Conservation (phyloP, 495 filamentous ascomycete species). For the Lophiostoma macrostomum region DNA sequence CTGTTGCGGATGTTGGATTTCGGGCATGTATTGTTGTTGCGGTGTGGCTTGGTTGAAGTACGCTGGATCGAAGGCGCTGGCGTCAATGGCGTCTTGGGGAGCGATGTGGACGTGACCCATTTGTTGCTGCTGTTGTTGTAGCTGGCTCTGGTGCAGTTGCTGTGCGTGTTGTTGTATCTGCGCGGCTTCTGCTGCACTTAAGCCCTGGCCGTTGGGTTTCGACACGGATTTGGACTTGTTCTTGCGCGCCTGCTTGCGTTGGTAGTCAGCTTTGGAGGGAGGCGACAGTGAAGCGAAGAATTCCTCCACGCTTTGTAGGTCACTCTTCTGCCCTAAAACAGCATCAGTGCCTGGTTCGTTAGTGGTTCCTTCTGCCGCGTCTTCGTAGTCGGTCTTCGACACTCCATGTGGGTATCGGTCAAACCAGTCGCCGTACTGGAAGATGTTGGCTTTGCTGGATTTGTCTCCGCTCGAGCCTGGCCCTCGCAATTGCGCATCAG, state of each 20-base stretch:
- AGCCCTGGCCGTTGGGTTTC: conserved; percentile 14
- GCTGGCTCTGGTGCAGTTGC: conserved; percentile 28
- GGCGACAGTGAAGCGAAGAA: conserved; percentile 85
- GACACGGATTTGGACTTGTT: conserved; percentile 31
- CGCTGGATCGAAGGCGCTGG: conserved; percentile 25
- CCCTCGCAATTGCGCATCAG: conserved; percentile 61
- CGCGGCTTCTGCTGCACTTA: not conserved
- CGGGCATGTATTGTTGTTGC: conserved; percentile 14
- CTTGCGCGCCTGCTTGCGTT: conserved; percentile 44
- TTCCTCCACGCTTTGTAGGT: conserved; percentile 90
- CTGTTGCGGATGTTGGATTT: conserved; percentile 23
- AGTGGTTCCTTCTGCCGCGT: conserved; percentile 60
- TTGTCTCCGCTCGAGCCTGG: conserved; percentile 11
- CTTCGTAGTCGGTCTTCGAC: conserved; percentile 76
- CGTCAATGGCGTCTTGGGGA: conserved; percentile 21
- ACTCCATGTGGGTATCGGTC: conserved; percentile 92
- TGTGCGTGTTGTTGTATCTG: conserved; percentile 30
- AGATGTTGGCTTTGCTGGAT: conserved; percentile 54
- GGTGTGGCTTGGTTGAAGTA: conserved; percentile 21
- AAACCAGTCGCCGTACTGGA: conserved; percentile 99
- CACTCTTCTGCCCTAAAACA: conserved; percentile 77
- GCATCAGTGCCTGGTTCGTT: conserved; percentile 76
- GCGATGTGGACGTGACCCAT: conserved; percentile 25
- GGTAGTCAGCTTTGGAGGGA: conserved; percentile 50
- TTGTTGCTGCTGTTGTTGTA: conserved; percentile 31